phyloP scores from a whole-genome alignment of 805 yeast genomes.

The Starmerella vitae region DNA sequence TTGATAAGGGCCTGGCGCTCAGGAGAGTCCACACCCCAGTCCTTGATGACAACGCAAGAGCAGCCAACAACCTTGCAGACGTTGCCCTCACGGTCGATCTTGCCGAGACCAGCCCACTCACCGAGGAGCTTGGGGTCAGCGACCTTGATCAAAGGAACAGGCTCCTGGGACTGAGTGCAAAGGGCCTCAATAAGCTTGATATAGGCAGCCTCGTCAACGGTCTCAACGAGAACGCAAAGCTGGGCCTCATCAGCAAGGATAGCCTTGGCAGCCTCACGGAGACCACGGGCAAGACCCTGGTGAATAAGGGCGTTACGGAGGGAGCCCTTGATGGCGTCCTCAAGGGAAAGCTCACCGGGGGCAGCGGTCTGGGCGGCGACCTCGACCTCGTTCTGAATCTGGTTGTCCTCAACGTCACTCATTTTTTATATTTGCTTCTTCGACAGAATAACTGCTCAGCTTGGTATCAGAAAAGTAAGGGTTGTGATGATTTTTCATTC shows the following conservation, averaged over 20 bases:
- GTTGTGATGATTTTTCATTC: conserved; percentile 11
- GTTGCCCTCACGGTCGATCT: conserved; percentile 99
- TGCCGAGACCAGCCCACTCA: conserved; percentile 99
- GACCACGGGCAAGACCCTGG: conserved; percentile 99
- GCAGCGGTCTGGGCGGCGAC: conserved; percentile 67
- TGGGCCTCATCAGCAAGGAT: conserved; percentile 95
- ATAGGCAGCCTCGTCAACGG: conserved; percentile 96
- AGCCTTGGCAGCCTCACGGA: conserved; percentile 99
- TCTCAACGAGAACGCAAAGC: conserved; percentile 92
- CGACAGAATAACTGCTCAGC: conserved; percentile 26
- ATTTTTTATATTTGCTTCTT: conserved; percentile 23
- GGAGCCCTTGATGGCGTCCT: conserved; percentile 96
- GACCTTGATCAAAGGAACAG: conserved; percentile 97
- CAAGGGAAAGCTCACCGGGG: conserved; percentile 83
- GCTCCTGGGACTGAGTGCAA: conserved; percentile 93
- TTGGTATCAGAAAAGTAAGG: conserved; percentile 3
- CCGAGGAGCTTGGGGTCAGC: conserved; percentile 99
- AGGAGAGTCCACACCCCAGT: conserved; percentile 99
- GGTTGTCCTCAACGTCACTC: conserved; percentile 91
- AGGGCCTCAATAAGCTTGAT: conserved; percentile 97
- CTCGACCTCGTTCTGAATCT: conserved; percentile 43
- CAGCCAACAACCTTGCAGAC: conserved; percentile 99
- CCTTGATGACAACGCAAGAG: conserved; percentile 97
- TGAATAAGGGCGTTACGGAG: conserved; percentile 94
- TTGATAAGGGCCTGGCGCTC: conserved; percentile 94